A percentile compares a stretch with the other conserved stretches of the same genome.
phyloP scores from a whole-genome alignment of 2,329 filamentous ascomycete species.

The Colletotrichum tropicicola region DNA sequence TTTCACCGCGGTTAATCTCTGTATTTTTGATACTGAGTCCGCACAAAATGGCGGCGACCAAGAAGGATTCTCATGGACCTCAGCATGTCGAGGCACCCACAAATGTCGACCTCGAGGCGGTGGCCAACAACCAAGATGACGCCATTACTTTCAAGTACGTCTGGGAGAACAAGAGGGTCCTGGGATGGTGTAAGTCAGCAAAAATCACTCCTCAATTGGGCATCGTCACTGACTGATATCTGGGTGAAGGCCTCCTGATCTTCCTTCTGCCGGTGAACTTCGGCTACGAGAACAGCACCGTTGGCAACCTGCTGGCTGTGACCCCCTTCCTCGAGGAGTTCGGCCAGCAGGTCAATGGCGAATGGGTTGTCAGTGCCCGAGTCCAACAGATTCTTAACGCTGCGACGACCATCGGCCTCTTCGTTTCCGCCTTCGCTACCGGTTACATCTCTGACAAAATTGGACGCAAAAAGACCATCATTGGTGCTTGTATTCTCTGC shows the following conservation, averaged over 20 bases:
- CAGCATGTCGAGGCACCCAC: slow-evolving; percentile 7
- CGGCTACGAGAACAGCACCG: slow-evolving; percentile 38
- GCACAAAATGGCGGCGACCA: background rate
- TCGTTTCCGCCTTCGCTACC: slow-evolving; percentile 38
- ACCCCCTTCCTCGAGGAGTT: slow-evolving; percentile 37
- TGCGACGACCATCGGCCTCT: slow-evolving; percentile 39
- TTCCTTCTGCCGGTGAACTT: slow-evolving; percentile 26
- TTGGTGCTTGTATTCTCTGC: slow-evolving; percentile 23
- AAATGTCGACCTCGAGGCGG: background rate
- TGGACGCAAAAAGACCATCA: slow-evolving; percentile 37
- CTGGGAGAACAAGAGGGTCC: slow-evolving; percentile 15
- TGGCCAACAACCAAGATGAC: background rate
- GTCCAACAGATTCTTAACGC: slow-evolving; percentile 42
- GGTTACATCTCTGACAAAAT: slow-evolving; percentile 37
- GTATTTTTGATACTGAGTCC: background rate
- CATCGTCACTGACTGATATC: background rate
- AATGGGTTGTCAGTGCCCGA: slow-evolving; percentile 34
- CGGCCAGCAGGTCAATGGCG: slow-evolving; percentile 32
- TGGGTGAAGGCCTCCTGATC: slow-evolving; percentile 13
- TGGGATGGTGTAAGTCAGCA: slow-evolving; percentile 18
- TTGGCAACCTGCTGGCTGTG: slow-evolving; percentile 41
- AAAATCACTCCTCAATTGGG: background rate
- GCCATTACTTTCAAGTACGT: slow-evolving; percentile 6
- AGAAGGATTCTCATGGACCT: background rate
- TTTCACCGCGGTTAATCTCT: background rate